These are phyloP conservation scores for Cladosporium oxysporum DNA, from an alignment of 2,329 filamentous ascomycete genomes.

Conservation along the genomic window DNA sequence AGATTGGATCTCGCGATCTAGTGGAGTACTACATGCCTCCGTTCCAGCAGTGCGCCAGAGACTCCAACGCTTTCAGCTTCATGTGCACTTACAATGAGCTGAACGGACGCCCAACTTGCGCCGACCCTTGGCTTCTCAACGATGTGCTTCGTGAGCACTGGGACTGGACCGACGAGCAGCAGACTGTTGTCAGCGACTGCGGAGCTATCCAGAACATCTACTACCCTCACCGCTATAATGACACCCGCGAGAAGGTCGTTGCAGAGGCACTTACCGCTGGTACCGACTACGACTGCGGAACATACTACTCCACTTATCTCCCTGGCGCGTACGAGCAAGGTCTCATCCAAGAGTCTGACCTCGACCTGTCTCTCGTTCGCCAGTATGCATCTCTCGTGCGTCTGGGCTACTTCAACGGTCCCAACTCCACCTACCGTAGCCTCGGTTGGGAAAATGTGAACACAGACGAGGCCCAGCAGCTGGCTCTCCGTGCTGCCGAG, in stretches of 20 bases:
- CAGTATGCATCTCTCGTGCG: constrained; percentile 58
- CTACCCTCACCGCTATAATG: constrained; percentile 48
- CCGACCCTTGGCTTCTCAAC: constrained; percentile 62
- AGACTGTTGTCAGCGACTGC: constrained; percentile 67
- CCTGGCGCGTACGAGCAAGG: constrained; percentile 45
- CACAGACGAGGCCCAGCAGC: constrained; percentile 53
- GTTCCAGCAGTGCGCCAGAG: constrained; percentile 56
- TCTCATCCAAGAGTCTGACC: constrained; percentile 47
- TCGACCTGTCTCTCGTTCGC: constrained; percentile 54
- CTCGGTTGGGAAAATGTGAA: constrained; percentile 59
- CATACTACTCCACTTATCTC: constrained; percentile 50
- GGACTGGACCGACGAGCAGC: constrained; percentile 61
- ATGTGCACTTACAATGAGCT: constrained; percentile 64
- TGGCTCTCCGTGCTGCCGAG: constrained; percentile 57
- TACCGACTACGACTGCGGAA: constrained; percentile 57
- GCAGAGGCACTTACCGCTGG: constrained; percentile 54
- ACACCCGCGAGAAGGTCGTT: constrained; percentile 48
- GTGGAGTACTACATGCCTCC: constrained; percentile 68
- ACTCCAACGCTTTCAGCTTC: constrained; percentile 50
- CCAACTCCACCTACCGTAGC: constrained; percentile 51
- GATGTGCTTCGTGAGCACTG: constrained; percentile 66
- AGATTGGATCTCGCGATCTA: constrained; percentile 62
- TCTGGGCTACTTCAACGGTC: constrained; percentile 60
- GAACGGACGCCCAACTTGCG: constrained; percentile 67
- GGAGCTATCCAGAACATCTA: constrained; percentile 60